Conservation (phyloP, 2,329 filamentous ascomycete species). For the Exophiala spinifera region DNA sequence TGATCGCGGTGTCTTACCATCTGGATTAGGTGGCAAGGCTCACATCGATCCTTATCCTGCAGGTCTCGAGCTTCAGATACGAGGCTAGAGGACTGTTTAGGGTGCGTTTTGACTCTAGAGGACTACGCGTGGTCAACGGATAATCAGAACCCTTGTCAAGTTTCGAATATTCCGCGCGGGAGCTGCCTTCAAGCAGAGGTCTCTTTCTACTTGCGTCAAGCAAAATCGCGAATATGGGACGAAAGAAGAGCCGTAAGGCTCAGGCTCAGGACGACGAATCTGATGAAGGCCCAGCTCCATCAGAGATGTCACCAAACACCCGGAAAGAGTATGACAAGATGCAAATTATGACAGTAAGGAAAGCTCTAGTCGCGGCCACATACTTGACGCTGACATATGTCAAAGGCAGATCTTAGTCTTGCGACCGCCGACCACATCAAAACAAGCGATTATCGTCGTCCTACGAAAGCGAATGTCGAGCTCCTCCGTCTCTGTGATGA, state of each 20-base stretch:
- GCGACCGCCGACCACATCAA: constrained; percentile 38
- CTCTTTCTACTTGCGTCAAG: not conserved
- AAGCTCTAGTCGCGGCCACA: not conserved
- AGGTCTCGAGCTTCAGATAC: too few relatives aligned
- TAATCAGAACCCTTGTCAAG: not conserved
- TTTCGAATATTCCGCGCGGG: not conserved
- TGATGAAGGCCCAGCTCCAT: not conserved
- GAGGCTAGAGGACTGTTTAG: too few relatives aligned
- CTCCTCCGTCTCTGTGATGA: constrained; percentile 35
- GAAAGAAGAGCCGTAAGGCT: not conserved
- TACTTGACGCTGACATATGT: constrained; percentile 1
- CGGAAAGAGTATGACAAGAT: constrained; percentile 1
- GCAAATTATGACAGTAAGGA: constrained; percentile 8
- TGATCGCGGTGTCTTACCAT: too few relatives aligned
- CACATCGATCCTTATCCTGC: too few relatives aligned
- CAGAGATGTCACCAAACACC: constrained; percentile 9
- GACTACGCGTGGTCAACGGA: too few relatives aligned
- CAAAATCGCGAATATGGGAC: not conserved
- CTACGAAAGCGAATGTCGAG: constrained; percentile 16
- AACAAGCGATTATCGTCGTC: constrained; percentile 31
- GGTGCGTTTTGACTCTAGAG: too few relatives aligned
- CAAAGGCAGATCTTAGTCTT: constrained; percentile 39
- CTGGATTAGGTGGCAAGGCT: too few relatives aligned
- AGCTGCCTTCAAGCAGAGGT: not conserved
- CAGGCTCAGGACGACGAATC: not conserved